Percentiles rank a stretch among this genome's conserved stretches.
phyloP scores from a whole-genome alignment of 805 yeast species.

The Candida chilensis region DNA sequence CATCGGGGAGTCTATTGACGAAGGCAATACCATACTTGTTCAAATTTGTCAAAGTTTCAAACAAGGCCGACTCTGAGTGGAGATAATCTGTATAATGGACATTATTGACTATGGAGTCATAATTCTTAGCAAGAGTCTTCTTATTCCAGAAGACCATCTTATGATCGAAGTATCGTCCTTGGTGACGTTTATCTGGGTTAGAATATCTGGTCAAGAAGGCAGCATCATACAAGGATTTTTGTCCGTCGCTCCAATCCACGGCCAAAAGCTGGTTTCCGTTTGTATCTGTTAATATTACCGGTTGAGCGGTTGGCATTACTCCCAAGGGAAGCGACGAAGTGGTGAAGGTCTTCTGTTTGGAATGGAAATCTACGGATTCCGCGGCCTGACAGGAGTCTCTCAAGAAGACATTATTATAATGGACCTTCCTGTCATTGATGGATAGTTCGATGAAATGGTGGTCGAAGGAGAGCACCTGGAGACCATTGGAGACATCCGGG shows the following conservation, averaged over 20 bases:
- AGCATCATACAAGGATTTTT: constrained; percentile 26
- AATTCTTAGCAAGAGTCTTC: constrained; percentile 8
- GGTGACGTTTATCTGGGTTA: constrained; percentile 15
- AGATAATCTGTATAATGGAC: constrained; percentile 31
- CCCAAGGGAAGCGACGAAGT: constrained; percentile 35
- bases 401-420: constrained; percentile 44
- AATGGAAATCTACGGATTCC: constrained; percentile 39
- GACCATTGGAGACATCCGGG: too few species aligned
- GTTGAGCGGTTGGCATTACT: constrained; percentile 24
- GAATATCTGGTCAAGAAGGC: constrained; percentile 38
- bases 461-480: too few species aligned
- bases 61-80: constrained; percentile 20
- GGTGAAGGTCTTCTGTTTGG: constrained; percentile 59
- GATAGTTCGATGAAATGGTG: background rate
- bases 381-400: constrained; percentile 53
- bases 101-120: constrained; percentile 12
- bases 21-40: constrained; percentile 50
- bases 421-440: constrained; percentile 10
- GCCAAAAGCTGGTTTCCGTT: constrained; percentile 16
- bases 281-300: constrained; percentile 16
- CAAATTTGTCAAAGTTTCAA: constrained; percentile 30
- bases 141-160: constrained; percentile 30
- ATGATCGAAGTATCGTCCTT: constrained; percentile 24
- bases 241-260: constrained; percentile 41
- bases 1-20: constrained; percentile 42